Evolutionary conservation across 2,329 filamentous ascomycete genomes (phyloP), one percentile per base, ranked within the genome.

Genomic region (Xylariaceae sp.): DNA sequence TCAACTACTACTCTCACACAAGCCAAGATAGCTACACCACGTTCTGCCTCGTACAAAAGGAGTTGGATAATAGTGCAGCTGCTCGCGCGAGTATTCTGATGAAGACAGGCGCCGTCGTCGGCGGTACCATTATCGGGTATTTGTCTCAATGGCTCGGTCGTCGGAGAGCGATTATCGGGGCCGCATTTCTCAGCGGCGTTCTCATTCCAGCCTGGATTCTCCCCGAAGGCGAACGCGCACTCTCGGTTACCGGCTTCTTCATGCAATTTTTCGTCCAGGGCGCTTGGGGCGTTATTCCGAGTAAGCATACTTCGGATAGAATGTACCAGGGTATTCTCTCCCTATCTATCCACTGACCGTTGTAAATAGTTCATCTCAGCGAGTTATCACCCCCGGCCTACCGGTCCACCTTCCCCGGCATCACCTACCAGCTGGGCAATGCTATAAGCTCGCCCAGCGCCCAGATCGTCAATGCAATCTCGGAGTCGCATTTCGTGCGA

Each of bases 1-100:
- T 84, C 74, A 85, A 85, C 71, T 84, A 78, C 69, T 90, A 88
- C 73, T 87, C 85, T 47, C 88, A 92, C 74, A 89, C 87, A 1
- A 86, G 83, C 21, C 88, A 92, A 68, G 88, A 92, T 72, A 86
- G 81, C 46, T 92, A 91, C 73, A 90, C 88, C 0, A 91, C 88
- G 2, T 90, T 91, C 67, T 87, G 92, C 85, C 76, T 86, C 37
- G 79, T 78, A 4, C 79, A 89, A 62, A 91, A 92, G 71, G 82
- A 84, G 58, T 76, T 92, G 54, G 65, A 76, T 51, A 86, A 88
- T 63, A 66, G 74, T 1, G 77, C 76, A 0, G 85, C 87, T 4
- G 86, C 80, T 7, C 82, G 86, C n/a, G 87, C 87, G 15, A 86
- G 82, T n/a, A 91, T 92, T 61, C 71, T 92, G 54, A 90, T 89